Conservation (phyloP, 805 yeast species). For the Candida multigemmis region DNA sequence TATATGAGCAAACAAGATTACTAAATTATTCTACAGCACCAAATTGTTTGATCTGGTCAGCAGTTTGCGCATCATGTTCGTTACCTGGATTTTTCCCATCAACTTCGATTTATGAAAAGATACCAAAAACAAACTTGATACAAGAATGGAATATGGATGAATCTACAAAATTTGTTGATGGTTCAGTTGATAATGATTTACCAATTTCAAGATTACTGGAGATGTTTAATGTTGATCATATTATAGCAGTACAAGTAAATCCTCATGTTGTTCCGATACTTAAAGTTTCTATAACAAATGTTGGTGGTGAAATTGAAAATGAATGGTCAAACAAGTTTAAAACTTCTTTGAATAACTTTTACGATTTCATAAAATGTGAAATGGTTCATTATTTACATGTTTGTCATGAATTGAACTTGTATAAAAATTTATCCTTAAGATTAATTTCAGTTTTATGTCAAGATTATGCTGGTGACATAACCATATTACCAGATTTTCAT, state of each 20-base stretch:
- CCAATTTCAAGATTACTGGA: conserved; percentile 88
- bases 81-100: conserved; percentile 89
- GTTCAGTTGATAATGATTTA: conserved; percentile 89
- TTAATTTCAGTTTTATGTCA: conserved; percentile 72
- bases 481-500: conserved; percentile 74
- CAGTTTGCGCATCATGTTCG: conserved; percentile 90
- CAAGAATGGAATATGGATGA: conserved; percentile 76
- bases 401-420: conserved; percentile 66
- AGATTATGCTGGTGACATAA: conserved; percentile 87
- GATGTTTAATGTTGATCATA: conserved; percentile 96
- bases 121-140: conserved; percentile 58
- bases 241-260: conserved; percentile 95
- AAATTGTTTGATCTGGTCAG: conserved; percentile 76
- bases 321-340: conserved; percentile 49
- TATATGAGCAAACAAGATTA: conserved; percentile 84
- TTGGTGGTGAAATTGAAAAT: conserved; percentile 61
- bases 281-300: conserved; percentile 55
- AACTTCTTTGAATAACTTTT: conserved; percentile 41
- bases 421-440: conserved; percentile 64
- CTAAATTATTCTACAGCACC: conserved; percentile 77
- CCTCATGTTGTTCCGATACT: conserved; percentile 92
- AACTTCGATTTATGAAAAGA: conserved; percentile 76
- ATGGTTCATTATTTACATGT: conserved; percentile 70
- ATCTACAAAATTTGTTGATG: conserved; percentile 82
- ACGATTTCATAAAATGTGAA: conserved; percentile 59